A percentile compares a stretch with the other conserved stretches of the same genome.
Conservation (phyloP, 257 asterid species). For the Solanum dulcamara region DNA sequence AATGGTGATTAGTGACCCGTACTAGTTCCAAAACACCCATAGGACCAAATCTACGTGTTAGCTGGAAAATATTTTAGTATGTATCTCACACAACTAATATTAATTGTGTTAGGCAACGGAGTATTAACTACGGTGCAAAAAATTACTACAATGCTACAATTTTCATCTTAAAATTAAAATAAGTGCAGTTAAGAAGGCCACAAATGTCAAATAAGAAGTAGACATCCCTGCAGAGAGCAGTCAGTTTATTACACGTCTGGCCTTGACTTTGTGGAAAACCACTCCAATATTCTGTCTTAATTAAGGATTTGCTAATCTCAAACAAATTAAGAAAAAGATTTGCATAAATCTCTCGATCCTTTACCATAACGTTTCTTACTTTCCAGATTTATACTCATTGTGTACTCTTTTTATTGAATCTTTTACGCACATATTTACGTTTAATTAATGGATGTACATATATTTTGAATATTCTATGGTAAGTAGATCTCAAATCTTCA, state of each 20-base stretch:
- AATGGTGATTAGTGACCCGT: too few species aligned
- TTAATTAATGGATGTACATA: not conserved
- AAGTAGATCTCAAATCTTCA: not conserved
- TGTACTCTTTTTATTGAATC: not conserved
- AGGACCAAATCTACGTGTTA: too few species aligned
- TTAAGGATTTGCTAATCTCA: not conserved
- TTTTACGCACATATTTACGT: not conserved
- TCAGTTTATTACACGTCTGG: not conserved
- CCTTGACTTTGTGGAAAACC: not conserved
- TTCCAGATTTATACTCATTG: not conserved
- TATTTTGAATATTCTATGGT: not conserved
- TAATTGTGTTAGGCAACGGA: too few species aligned
- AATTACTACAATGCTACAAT: too few species aligned
- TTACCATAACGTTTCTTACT: not conserved
- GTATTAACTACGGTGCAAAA: too few species aligned
- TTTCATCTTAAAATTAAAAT: too few species aligned
- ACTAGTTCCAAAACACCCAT: too few species aligned
- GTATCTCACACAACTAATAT: too few species aligned
- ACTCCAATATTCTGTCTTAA: not conserved
- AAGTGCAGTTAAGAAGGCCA: not conserved
- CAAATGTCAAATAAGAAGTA: not conserved
- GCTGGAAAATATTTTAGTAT: too few species aligned
- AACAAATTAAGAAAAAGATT: not conserved
- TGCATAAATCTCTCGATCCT: not conserved
- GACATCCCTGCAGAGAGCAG: not conserved